A percentile compares a stretch with the other conserved stretches of the same genome.
These are phyloP conservation scores for Colletotrichum neosansevieriae DNA, from an alignment of 2,329 filamentous ascomycete genomes.

Conservation along the genomic window DNA sequence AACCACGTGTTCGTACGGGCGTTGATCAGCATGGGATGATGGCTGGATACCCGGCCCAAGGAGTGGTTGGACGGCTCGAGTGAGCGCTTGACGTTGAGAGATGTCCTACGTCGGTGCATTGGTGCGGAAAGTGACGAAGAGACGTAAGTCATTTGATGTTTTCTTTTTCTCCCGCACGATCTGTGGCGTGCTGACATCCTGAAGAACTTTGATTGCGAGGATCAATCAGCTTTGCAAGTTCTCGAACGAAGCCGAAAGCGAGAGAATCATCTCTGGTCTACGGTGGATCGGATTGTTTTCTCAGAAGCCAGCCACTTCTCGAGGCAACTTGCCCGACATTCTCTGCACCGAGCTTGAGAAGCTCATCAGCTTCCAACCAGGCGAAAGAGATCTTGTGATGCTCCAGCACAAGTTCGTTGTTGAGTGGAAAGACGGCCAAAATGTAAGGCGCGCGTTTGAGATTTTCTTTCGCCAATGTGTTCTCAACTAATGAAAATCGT, in stretches of 20 bases:
- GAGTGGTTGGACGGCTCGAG: slow-evolving; percentile 78
- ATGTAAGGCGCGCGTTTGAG: slow-evolving; percentile 32
- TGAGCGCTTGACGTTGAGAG: slow-evolving; percentile 82
- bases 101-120: slow-evolving; percentile 75
- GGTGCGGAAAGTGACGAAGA: slow-evolving; percentile 79
- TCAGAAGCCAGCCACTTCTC: slow-evolving; percentile 68
- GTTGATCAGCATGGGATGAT: slow-evolving; percentile 77
- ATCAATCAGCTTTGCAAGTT: slow-evolving; percentile 73
- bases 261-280: slow-evolving; percentile 72
- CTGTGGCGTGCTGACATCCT: not conserved
- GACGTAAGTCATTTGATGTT: slow-evolving; percentile 53
- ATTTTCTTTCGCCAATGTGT: rapidly evolving
- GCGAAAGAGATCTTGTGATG: slow-evolving; percentile 73
- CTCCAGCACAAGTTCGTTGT: slow-evolving; percentile 77
- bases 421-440: slow-evolving; percentile 71
- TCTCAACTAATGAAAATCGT: not conserved
- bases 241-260: slow-evolving; percentile 69
- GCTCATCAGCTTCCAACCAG: slow-evolving; percentile 78
- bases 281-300: slow-evolving; percentile 70
- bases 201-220: slow-evolving; percentile 62
- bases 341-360: slow-evolving; percentile 78
- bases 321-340: slow-evolving; percentile 76
- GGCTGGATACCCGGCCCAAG: slow-evolving; percentile 55
- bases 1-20: slow-evolving; percentile 77
- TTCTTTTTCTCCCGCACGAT: rapidly evolving